phyloP scores from a whole-genome alignment of 805 yeast genomes.

The Brettanomyces nanus region DNA sequence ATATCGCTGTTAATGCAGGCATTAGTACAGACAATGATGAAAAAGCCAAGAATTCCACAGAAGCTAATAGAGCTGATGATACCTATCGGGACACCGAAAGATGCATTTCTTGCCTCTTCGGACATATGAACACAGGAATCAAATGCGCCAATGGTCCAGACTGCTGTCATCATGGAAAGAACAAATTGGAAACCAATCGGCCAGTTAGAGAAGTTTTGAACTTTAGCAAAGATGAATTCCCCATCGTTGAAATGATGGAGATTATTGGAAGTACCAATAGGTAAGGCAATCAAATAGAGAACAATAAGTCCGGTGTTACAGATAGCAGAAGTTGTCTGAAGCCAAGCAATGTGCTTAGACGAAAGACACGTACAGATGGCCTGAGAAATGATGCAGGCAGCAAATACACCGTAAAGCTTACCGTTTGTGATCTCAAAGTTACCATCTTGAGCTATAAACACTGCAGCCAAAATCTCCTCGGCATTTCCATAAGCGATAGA shows the following conservation, averaged over 20 bases:
- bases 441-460: slow-evolving; percentile 43
- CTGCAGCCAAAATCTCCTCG: slow-evolving; percentile 49
- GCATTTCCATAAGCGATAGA: slow-evolving; percentile 67
- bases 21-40: slow-evolving; percentile 41
- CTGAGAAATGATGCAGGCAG: slow-evolving; percentile 49
- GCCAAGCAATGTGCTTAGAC: slow-evolving; percentile 44
- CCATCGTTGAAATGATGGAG: slow-evolving; percentile 37
- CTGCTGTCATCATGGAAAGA: slow-evolving; percentile 45
- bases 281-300: slow-evolving; percentile 55
- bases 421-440: slow-evolving; percentile 45
- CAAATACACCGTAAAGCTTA: slow-evolving; percentile 56
- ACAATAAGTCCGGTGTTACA: slow-evolving; percentile 45
- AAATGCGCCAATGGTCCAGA: slow-evolving; percentile 71
- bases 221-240: slow-evolving; percentile 45
- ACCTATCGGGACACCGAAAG: slow-evolving; percentile 57
- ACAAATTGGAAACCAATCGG: slow-evolving; percentile 50
- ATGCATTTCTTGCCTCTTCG: slow-evolving; percentile 61
- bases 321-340: slow-evolving; percentile 52
- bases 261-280: slow-evolving; percentile 43
- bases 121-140: slow-evolving; percentile 68
- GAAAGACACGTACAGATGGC: slow-evolving; percentile 46
- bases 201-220: slow-evolving; percentile 46
- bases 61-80: slow-evolving; percentile 49
- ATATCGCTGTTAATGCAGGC: slow-evolving; percentile 47
- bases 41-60: slow-evolving; percentile 54